Evolutionary conservation across 208 protist genomes (phyloP), one percentile per base, ranked within the genome.

Genomic region (Angomonas deanei): DNA sequence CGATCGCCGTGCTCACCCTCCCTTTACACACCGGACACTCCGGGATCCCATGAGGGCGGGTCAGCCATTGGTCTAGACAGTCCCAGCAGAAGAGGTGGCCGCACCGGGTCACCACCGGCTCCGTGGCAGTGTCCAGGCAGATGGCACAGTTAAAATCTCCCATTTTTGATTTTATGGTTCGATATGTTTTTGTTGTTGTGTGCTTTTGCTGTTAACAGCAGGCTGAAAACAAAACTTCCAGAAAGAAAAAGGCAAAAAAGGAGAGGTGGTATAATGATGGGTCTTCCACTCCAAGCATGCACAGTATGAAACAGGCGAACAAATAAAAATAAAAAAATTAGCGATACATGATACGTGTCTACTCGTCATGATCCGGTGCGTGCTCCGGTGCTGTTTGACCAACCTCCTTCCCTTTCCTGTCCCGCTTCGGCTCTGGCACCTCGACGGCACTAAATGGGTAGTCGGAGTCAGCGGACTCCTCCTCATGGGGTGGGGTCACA

Each of bases 81-180:
- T 55, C 66, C 85, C 88, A 94, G 74, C 88, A 94, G 60, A 92
- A 94, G 27, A 94, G 74, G 60, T 94, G 88, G 10, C 88, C 88
- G 46, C 88, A 94, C 3, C 84, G 82, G 39, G 88, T 92, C 21
- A 94, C 88, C 27, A 94, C 88, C 0, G 88, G 88, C 27, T 92
- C 78, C 0, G 55, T 64, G 13, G 84, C 84, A 4, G 68, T 69
- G 23, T 92, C 84, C 27, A 90, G 71, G 72, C 88, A 94, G 61
- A 94, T 92, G 54, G 82, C 71, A 49, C 88, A 94, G 48, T 68
- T 82, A 32, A 94, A 94, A 61, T 91, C 82, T 3, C 70, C 62
- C 42, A 69, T 68, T 23, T 30, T 42, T 42, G 36, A 42, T 42
- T 42, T 53, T 53, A 24, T 53, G n/a, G 19, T 53, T 5, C n/a